Conservation (phyloP, 176 grass and related monocot species). For the bread wheat (Triticum aestivum) region IWGSC_CS_RefSeq_v2.1 NC_057805.1:4472409-4472908, state of each 20-base stretch:
- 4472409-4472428: neutral
- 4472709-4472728: neutral
- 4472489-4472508: conserved; percentile 87
- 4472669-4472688: conserved; percentile 47
- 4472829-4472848: neutral
- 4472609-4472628: conserved; percentile 17
- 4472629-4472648: conserved; percentile 83
- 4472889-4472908: neutral
- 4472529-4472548: conserved; percentile 92
- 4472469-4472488: conserved; percentile 94
- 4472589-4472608: neutral
- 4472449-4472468: neutral
- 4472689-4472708: neutral
- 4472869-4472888: neutral
- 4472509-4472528: conserved; percentile 69
- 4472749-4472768: neutral
- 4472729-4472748: neutral
- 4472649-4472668: conserved; percentile 94
- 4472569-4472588: neutral
- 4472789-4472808: neutral
- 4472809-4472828: neutral
- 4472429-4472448: neutral
- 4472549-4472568: neutral
- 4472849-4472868: neutral
- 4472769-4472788: neutral